Percentiles rank a stretch among this genome's conserved stretches.
Conservation (phyloP, 257 asterid genomes). For the Primulina tabacum region DNA sequence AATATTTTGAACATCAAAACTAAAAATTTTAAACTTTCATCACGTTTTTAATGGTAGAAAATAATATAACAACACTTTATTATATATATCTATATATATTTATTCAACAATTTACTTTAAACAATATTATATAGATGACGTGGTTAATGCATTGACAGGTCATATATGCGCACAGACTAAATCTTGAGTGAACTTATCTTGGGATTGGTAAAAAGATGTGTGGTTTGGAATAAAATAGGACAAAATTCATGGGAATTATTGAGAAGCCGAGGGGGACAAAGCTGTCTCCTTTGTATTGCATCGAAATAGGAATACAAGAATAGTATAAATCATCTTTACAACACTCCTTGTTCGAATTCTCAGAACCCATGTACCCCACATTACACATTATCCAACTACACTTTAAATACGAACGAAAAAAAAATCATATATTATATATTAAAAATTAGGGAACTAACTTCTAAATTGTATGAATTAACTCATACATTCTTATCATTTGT, state of each 20-base stretch:
- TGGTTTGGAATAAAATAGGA: constrained; percentile 16
- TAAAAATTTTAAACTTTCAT: too few relatives aligned
- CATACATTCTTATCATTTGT: too few relatives aligned
- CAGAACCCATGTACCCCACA: constrained; percentile 7
- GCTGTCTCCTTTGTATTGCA: constrained; percentile 51
- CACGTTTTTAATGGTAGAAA: too few relatives aligned
- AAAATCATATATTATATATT: too few relatives aligned
- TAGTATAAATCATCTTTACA: constrained; percentile 38
- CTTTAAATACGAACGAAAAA: not conserved
- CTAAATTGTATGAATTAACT: too few relatives aligned
- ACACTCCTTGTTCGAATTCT: constrained; percentile 39
- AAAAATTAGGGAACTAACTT: too few relatives aligned
- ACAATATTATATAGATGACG: not conserved
- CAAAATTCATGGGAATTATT: constrained; percentile 16
- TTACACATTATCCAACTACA: not conserved
- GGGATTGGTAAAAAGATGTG: constrained; percentile 36
- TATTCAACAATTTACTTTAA: too few relatives aligned
- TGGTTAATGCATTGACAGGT: constrained; percentile 6
- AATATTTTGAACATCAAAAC: too few relatives aligned
- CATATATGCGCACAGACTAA: constrained; percentile 8
- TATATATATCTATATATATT: too few relatives aligned
- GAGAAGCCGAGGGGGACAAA: constrained; percentile 47
- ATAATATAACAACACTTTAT: too few relatives aligned
- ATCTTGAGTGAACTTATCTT: constrained; percentile 15
- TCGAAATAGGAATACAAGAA: constrained; percentile 48